Base-by-base conservation (phyloP, 345 rosid genomes). In the Salix koriyanagi region DNA sequence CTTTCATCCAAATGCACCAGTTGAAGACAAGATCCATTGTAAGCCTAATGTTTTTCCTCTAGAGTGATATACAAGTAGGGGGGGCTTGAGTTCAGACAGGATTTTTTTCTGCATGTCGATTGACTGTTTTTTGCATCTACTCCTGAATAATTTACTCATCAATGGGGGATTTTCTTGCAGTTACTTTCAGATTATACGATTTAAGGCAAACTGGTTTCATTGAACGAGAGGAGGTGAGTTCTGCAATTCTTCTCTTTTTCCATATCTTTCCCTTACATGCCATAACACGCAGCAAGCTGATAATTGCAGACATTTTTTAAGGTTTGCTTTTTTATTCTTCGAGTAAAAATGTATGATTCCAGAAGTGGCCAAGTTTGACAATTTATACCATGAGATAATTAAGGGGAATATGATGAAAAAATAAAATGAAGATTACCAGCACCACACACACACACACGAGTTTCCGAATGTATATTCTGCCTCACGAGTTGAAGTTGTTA, bases 121-220 rank as follows among this genome's bases (percentile, higher is more conserved):
- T 14, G 12, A 15, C 21, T 14, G 0, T 37, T 46, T 74, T 46
- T 1, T 48, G 26, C 39, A 19, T 32, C 11, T 23, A 0, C 28
- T 58, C 28, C 28, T 58, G 13, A 58, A 58, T 10, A 58, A n/a
- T n/a, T 58, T 58, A 58, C 28, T 58, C 82, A 28, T 69, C 37
- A 1, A 11, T 41, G 42, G 34, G 19, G 34, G 32, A 73, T 21
- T 75, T 68, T 32, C 79, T 75, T 82, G 79, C 91, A 96, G 99
- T 91, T 88, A 91, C 97, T 78, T 95, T 95, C 84, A 89, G 85
- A 72, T 80, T 93, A 69, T 95, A 95, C 37, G 97, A 95, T 85
- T 75, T 93, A 68, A 86, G 94, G 76, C 91, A 88, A 74, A 96
- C 99, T 16, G 99, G 98, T 36, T 93, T 79, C 81, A 96, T 93